Base-by-base conservation (phyloP, 495 filamentous ascomycete species). In the Cladorrhinum samala region DNA sequence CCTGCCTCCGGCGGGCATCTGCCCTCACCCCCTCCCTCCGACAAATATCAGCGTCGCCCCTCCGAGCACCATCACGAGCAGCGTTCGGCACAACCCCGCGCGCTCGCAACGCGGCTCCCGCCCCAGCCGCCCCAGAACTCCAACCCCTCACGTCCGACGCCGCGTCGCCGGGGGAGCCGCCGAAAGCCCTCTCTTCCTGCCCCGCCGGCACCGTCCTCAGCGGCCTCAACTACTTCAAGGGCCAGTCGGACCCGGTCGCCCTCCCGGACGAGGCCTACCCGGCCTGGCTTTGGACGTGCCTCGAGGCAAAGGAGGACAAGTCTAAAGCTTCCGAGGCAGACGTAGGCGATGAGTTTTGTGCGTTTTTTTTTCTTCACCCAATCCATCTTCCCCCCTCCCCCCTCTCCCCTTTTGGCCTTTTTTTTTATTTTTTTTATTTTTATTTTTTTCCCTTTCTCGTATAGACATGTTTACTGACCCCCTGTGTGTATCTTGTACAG, bases 151-250 rank as follows among this genome's bases (percentile, higher is more conserved):
- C 46, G 39, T 59, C 60, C 38, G 50, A 47, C 2, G 30, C 27
- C 9, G 50, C 49, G 21, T 16, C 55, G n/a, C n/a, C n/a, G 36
- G 55, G 58, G 17, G 46, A 54, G n/a, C 60, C 59, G 37, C 36
- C 24, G 17, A 27, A 53, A 7, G 9, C 48, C 3, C 58, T 73
- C 11, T 76, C 73, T 7, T 63, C 65, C 40, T 84, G 84, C 45
- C 68, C 77, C 0, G 82, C 83, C 2, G 93, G 93, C 17, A 90
- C 87, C 2, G 71, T 77, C 30, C 64, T 98, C 49, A 82, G 75
- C 25, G 89, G 91, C 6, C 76, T 98, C 55, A 94, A 90, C 68
- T 96, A 93, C 73, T 73, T 94, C 62, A 96, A 96, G 74, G 72
- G 71, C 50, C 69, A 65, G 55, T 77, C 77, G 37, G 83, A 89